Evolutionary conservation across 495 filamentous ascomycete genomes (phyloP), one percentile per base, ranked within the genome.

Genomic region (Paragyromitra xinjiangensis): DNA sequence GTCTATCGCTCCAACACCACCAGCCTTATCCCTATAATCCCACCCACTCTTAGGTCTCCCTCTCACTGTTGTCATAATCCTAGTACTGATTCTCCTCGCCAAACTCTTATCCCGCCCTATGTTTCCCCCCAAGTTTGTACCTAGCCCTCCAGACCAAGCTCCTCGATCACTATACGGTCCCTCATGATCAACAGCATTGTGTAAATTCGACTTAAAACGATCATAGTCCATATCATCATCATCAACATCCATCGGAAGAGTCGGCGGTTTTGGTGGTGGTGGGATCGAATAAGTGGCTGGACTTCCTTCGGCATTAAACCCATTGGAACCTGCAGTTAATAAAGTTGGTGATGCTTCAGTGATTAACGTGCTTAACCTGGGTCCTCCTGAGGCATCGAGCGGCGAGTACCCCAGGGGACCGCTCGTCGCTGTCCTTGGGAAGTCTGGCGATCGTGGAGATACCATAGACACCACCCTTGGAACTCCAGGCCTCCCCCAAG

Each of bases 41-140:
- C 67, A 63, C 19, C 51, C 34, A 39, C 75, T 71, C 8, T 51
- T 78, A 9, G 77, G 56, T 26, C 75, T 79, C 50, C 76, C 76
- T 14, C 51, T 65, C 19, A 79, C 77, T 9, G 77, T 51, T 12
- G 77, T 51, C 51, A 73, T 65, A 24, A 66, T 66, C 48, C 77
- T 78, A 44, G 48, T 67, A 16, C 77, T 78, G 9, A 79, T 37
- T 26, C 77, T 77, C 77, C 74, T 78, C 12, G 73, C 77, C 16
- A 79, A 51, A 67, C 77, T 79, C 26, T 59, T 51, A 6, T 66
- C 51, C 61, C 75, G 66, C 34, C 39, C 61, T 9, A 64, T 8
- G 6, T 68, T 42, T 22, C n/a, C 65, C n/a, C 19, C 29, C 40
- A 50, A 22, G 6, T 12, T 24, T 16, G 61, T 40, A 1, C 70